Evolutionary conservation across 345 rosid genomes (phyloP).

Genomic region (Populus tremula): DNA sequence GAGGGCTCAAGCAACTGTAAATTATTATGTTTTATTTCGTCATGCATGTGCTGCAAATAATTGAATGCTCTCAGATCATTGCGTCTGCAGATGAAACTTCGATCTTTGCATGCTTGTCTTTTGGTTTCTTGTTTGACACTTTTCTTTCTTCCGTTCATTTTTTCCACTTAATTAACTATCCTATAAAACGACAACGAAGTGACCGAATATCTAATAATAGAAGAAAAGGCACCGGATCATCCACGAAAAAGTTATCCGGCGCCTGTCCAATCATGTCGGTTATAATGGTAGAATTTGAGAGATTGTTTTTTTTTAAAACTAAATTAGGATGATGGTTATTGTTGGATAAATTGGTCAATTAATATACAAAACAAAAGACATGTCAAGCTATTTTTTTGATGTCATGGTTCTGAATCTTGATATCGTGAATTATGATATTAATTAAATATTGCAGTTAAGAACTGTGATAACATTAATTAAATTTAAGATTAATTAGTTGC

Average conservation of each 20-base stretch:
- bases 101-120: not conserved
- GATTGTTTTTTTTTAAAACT: not conserved
- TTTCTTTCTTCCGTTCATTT: no score
- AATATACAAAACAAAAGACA: no score
- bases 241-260: not conserved
- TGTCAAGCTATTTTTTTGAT: no score
- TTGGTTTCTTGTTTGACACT: not conserved
- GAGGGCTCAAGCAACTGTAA: not conserved
- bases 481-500: no score
- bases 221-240: not conserved
- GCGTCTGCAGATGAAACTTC: not conserved
- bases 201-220: not conserved
- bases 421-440: no score
- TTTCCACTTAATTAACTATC: not conserved
- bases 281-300: not conserved
- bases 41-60: not conserved
- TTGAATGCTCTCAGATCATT: not conserved
- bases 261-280: not conserved
- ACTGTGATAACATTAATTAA: no score
- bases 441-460: no score
- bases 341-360: no score
- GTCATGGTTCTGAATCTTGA: no score
- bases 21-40: not conserved
- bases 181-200: not conserved
- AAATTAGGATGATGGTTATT: no score